A percentile compares a stretch with the other conserved stretches of the same genome.
phyloP scores from a whole-genome alignment of 768 basidiomycete species.

The Lentinula detonsa region DNA sequence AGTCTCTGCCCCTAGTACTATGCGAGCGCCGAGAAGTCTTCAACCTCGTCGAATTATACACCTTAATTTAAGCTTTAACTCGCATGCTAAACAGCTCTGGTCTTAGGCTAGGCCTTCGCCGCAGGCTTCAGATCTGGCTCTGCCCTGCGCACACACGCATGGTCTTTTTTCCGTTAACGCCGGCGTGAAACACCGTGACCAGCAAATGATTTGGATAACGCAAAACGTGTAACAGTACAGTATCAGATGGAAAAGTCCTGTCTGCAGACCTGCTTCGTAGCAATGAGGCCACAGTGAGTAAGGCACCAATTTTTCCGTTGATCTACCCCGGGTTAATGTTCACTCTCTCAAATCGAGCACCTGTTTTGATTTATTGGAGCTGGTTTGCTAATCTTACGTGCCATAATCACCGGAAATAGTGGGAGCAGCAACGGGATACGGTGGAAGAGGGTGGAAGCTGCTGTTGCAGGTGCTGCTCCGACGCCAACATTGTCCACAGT shows the following conservation, averaged over 20 bases:
- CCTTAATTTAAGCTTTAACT: neutral
- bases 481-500: conserved; percentile 1
- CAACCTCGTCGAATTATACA: neutral
- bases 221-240: too few species aligned
- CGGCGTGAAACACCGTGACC: neutral
- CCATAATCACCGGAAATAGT: conserved; percentile 9
- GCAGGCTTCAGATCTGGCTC: too few species aligned
- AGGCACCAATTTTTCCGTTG: too few species aligned
- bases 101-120: neutral
- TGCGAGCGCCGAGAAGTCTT: neutral
- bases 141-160: neutral
- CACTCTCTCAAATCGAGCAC: too few species aligned
- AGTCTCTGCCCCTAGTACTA: too few species aligned
- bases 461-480: conserved; percentile 6
- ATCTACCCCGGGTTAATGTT: too few species aligned
- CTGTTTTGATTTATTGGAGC: neutral
- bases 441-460: conserved; percentile 11
- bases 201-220: too few species aligned
- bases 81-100: neutral
- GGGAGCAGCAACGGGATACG: conserved; percentile 10
- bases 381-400: neutral
- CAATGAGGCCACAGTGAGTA: too few species aligned
- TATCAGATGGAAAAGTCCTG: too few species aligned
- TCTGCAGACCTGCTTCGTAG: too few species aligned
- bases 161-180: neutral